Base-by-base conservation (phyloP, 768 basidiomycete genomes). In the Boletus reticulatus region DNA sequence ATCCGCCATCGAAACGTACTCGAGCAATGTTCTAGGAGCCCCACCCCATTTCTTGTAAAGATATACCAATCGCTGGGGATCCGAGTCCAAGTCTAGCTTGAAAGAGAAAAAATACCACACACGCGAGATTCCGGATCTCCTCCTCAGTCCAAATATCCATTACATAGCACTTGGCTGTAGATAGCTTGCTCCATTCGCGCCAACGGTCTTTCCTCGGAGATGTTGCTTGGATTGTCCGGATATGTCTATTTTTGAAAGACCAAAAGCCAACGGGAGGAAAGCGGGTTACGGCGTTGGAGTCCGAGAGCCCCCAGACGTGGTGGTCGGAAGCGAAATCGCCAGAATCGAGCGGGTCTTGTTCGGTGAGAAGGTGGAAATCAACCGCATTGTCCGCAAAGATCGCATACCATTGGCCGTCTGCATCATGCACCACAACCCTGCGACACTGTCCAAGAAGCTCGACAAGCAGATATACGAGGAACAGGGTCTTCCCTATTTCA, bases 141-240 rank as follows among this genome's bases (percentile, higher is more conserved):
- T 50, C 4, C 11, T 34, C 24, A 3, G 50, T 29, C 54, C 54
- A 59, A 9, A 58, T 20, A 13, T 55, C 36, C 49, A 51, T 58
- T 0, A 54, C 16, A 13, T 54, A 55, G 19, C 38, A 20, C 12
- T 22, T 1, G 0, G 52, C 48, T 0, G 13, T 10, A 4, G 2
- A 16, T 2, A 41, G 27, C 13, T 44, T 52, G 8, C 36, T 59
- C 57, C 57, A 59, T 17, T 36, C n/a, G 8, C 41, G 43, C 50
- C 50, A 55, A 2, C 22, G 45, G 0, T 16, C 8, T 11, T 9
- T 1, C 12, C 27, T 14, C 10, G 50, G 48, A 7, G 29, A 11
- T 4, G 51, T 53, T 2, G 44, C 5, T 19, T 60, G 56, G 14
- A 60, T 53, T 8, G 38, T 20, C 32, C n/a, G 27, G 16, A 56